Conservation (phyloP, 1,284 basidiomycete genomes). For the Flammula alnicola region DNA sequence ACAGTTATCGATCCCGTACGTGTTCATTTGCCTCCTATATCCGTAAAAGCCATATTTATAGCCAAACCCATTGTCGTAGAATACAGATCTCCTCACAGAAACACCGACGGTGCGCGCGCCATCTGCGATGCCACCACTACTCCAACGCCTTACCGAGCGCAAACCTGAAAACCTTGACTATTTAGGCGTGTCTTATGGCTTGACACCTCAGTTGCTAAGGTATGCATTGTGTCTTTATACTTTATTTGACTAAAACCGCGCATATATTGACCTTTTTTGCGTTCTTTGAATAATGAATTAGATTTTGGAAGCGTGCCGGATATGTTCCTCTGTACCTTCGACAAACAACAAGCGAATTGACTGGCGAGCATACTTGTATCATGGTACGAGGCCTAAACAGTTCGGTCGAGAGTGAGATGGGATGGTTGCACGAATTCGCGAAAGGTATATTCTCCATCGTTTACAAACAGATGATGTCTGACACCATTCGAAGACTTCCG, state of each 20-base stretch:
- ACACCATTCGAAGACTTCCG: constrained; percentile 75
- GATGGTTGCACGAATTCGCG: constrained; percentile 91
- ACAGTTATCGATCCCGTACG: constrained; percentile 65
- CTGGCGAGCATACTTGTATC: constrained; percentile 95
- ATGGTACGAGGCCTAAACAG: constrained; percentile 87
- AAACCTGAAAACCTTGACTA: constrained; percentile 94
- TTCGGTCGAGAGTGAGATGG: constrained; percentile 61
- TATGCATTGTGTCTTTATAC: constrained; percentile 32
- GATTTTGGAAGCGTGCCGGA: constrained; percentile 96
- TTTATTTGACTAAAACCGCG: background rate
- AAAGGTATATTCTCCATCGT: too few species aligned
- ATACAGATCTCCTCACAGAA: constrained; percentile 69
- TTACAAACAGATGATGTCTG: background rate
- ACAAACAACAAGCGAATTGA: constrained; percentile 93
- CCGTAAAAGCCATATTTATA: background rate
- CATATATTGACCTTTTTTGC: background rate
- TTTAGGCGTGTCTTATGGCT: constrained; percentile 94
- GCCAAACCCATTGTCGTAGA: constrained; percentile 22
- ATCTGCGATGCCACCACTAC: constrained; percentile 87
- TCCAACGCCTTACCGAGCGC: constrained; percentile 89
- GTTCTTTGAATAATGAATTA: too few species aligned
- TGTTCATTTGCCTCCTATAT: too few species aligned
- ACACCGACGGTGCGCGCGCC: constrained; percentile 77
- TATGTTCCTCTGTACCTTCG: constrained; percentile 93
- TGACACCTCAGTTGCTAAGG: constrained; percentile 88